phyloP scores from a whole-genome alignment of 805 yeast species.

The Schwanniomyces pseudopolymorphus region DNA sequence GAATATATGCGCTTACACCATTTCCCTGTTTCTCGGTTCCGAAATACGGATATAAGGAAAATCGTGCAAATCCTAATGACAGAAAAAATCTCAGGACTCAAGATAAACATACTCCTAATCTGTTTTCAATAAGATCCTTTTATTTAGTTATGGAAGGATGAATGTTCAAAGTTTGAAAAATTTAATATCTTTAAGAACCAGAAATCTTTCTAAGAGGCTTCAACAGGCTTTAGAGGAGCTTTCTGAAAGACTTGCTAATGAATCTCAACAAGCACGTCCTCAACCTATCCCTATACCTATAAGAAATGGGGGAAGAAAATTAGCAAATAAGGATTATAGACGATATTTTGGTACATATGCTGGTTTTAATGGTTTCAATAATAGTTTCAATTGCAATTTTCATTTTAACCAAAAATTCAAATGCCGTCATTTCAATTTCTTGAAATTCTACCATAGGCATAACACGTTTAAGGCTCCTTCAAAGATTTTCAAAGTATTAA shows the following conservation, averaged over 20 bases:
- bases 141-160: conserved; percentile 5
- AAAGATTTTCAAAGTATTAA: conserved; percentile 2
- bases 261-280: conserved; percentile 25
- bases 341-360: conserved; percentile 23
- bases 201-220: conserved; percentile 46
- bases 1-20: neutral
- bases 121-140: neutral
- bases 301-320: conserved; percentile 15
- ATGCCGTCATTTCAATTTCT: conserved; percentile 1
- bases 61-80: neutral
- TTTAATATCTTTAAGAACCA: conserved; percentile 42
- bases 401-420: neutral
- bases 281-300: conserved; percentile 42
- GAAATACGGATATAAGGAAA: neutral
- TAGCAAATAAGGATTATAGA: conserved; percentile 16
- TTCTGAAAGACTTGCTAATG: conserved; percentile 31
- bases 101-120: neutral
- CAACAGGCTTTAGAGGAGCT: conserved; percentile 50
- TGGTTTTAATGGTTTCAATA: conserved; percentile 3
- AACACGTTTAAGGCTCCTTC: neutral
- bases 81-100: neutral
- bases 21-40: neutral
- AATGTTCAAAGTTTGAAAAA: conserved; percentile 32
- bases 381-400: neutral
- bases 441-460: conserved; percentile 4